Evolutionary conservation across 225 moss, liverwort and hornwort species (phyloP), one percentile per base, ranked within the genome.

Genomic region (Marchantia paleacea): DNA sequence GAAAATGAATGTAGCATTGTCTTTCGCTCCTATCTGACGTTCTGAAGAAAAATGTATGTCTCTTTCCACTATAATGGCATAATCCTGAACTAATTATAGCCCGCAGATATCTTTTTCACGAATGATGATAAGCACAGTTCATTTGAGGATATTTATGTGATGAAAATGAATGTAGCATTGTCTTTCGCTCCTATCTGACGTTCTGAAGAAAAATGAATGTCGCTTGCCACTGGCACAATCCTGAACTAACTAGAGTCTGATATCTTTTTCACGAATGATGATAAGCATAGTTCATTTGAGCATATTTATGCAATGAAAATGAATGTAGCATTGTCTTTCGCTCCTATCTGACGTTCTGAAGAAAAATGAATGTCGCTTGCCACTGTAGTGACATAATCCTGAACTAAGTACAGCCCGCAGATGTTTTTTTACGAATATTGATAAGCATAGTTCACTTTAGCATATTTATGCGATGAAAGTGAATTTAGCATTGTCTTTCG

Each of bases 211-310:
- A 39, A 39, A 39, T 39, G 39, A 2, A 2, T 39, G 39, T 39
- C 39, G 39, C 39, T 39, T 39, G 39, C 2, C 39, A 39, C 5
- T 39, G 39, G 39, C 39, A 5, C 5, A 39, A 5, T 39, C 39
- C 39, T 39, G 39, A 39, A 2, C 39, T 39, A 39, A 39, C 3
- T 2, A 39, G 39, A 39, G 39, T 39, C 5, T 5, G 39, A 39
- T 39, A 39, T 39, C 5, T 39, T 39, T 2, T 13, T 58, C 57
- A 58, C 57, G 57, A 2, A 20, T 58, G 57, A 58, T 58, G 57
- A 58, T 58, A 58, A 58, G 57, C 57, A 58, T 58, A 58, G 57
- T 58, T 58, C 57, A 58, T 58, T 58, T 58, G 57, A 58, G 57
- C 57, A 58, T 58, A 58, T 20, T 58, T 58, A 58, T 58, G 57